Conservation (phyloP, 345 rosid species). For the Brassica nigra region DNA sequence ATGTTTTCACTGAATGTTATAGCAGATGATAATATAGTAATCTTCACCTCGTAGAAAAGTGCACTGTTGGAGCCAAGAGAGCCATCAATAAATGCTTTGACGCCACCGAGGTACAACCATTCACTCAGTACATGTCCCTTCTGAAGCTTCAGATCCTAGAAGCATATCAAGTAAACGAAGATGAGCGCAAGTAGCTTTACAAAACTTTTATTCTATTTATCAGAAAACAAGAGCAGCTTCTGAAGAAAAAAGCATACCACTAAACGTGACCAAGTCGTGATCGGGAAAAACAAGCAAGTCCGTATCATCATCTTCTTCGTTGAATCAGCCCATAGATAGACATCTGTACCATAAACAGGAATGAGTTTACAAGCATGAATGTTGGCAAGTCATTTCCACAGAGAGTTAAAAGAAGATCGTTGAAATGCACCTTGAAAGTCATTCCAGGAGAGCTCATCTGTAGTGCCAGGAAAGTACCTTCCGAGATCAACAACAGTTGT, state of each 20-base stretch:
- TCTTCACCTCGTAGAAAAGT: conserved; percentile 78
- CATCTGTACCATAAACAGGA: conserved; percentile 54
- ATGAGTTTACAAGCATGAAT: conserved; percentile 5
- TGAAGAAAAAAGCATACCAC: conserved; percentile 51
- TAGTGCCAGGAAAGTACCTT: conserved; percentile 76
- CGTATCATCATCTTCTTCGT: conserved; percentile 74
- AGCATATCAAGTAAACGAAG: not conserved
- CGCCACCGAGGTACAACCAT: conserved; percentile 85
- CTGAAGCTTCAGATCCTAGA: conserved; percentile 57
- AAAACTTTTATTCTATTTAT: not conserved
- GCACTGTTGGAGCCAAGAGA: conserved; percentile 90
- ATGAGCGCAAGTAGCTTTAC: not conserved
- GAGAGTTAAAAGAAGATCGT: not conserved
- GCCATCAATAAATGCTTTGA: conserved; percentile 93
- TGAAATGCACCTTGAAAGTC: conserved; percentile 72
- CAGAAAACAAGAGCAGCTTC: not conserved
- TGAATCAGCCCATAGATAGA: conserved; percentile 84
- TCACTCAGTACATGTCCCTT: conserved; percentile 58
- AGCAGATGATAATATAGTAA: not conserved
- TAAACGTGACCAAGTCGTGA: conserved; percentile 72
- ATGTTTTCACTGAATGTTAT: not conserved
- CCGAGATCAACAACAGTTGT: conserved; percentile 87
- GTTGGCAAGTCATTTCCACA: not conserved
- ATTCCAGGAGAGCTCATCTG: conserved; percentile 69
- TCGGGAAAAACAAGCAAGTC: conserved; percentile 85